These are phyloP conservation scores for Nigrospora oryzae DNA, from an alignment of 2,329 filamentous ascomycete species.

Conservation along the genomic window DNA sequence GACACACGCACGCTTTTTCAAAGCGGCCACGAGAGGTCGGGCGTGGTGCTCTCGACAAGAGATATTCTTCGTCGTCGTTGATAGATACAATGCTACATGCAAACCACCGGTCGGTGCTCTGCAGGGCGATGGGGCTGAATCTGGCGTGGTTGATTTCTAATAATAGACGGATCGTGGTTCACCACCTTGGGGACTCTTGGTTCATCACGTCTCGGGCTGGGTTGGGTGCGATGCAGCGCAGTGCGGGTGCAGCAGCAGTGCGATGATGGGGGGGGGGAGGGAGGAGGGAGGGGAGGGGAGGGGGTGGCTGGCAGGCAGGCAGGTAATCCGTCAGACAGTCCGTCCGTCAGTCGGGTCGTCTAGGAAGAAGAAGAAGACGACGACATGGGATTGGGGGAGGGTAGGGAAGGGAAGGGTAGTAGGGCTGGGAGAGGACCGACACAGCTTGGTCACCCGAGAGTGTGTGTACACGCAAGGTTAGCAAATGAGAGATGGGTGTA, in stretches of 20 bases:
- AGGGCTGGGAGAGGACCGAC: no score
- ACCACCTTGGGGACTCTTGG: constrained; percentile 18
- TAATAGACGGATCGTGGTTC: constrained; percentile 40
- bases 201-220: constrained; percentile 1
- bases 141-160: constrained; percentile 42
- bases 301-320: not conserved
- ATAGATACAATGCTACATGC: constrained; percentile 15
- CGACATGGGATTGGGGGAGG: no score
- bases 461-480: no score
- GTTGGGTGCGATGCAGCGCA: not conserved
- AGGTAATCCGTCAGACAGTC: no score
- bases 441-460: no score
- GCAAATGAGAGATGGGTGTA: no score
- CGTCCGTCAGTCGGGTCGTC: no score
- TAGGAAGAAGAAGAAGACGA: no score
- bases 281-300: not conserved
- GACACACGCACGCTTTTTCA: constrained; percentile 1
- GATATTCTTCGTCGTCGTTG: not conserved
- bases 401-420: no score
- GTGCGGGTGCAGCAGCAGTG: constrained; percentile 6
- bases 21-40: not conserved
- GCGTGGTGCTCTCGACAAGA: not conserved
- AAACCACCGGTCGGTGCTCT: constrained; percentile 18
- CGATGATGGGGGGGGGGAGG: not conserved
- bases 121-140: constrained; percentile 39